A percentile compares a stretch with the other conserved stretches of the same genome.
phyloP scores from a whole-genome alignment of 345 rosid species.

The Lepidium aucheri region DNA sequence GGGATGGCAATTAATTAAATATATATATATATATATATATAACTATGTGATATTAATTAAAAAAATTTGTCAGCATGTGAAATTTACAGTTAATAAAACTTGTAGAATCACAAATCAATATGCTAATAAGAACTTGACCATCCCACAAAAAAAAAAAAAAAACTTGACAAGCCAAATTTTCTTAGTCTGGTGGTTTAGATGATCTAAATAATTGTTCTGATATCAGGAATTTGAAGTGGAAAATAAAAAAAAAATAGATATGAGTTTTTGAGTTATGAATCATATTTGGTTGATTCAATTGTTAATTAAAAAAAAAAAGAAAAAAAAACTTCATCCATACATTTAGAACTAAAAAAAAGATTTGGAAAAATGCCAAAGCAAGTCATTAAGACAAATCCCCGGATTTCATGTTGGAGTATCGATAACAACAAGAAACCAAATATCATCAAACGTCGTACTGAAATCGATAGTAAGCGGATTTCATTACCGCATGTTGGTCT shows the following conservation, averaged over 20 bases:
- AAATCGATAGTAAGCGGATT: neutral
- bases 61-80: too few relatives aligned
- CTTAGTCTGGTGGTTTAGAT: too few relatives aligned
- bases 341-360: neutral
- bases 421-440: neutral
- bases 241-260: too few relatives aligned
- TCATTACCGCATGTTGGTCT: slow-evolving; percentile 12
- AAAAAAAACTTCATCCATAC: too few relatives aligned
- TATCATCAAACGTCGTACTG: neutral
- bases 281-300: too few relatives aligned
- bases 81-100: neutral
- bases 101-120: neutral
- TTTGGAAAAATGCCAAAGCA: neutral
- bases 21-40: neutral
- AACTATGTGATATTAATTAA: too few relatives aligned
- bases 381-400: neutral
- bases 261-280: too few relatives aligned
- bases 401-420: neutral
- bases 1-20: neutral
- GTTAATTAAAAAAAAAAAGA: too few relatives aligned
- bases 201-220: too few relatives aligned
- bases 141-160: too few relatives aligned
- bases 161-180: too few relatives aligned
- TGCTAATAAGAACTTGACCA: neutral
- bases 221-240: too few relatives aligned